phyloP scores from a whole-genome alignment of 1,139 yeast species.

The Nakaseomyces nivariensis region DNA sequence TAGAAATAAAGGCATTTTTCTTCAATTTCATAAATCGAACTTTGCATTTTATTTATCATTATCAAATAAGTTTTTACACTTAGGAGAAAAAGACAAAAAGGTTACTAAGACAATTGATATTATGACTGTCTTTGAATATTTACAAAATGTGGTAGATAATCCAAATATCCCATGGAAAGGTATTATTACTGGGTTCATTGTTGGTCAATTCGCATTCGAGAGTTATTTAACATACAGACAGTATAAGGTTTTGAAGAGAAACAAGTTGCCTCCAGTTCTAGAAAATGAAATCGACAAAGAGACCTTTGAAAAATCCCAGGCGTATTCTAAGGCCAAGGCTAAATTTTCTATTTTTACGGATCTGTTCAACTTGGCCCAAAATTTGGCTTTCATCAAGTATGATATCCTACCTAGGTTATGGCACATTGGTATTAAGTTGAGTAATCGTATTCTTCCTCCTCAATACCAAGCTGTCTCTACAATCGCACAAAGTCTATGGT shows the following conservation, averaged over 20 bases:
- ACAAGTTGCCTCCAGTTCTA: constrained; percentile 51
- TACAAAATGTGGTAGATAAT: constrained; percentile 31
- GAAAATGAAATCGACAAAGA: constrained; percentile 57
- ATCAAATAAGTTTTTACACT: neutral
- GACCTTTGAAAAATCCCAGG: constrained; percentile 69
- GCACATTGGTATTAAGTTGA: constrained; percentile 33
- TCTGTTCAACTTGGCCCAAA: constrained; percentile 44
- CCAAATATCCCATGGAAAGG: constrained; percentile 71
- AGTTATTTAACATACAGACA: constrained; percentile 69
- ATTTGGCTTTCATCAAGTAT: constrained; percentile 46
- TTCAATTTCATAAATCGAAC: no score
- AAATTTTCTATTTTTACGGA: constrained; percentile 54
- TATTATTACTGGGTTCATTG: constrained; percentile 62
- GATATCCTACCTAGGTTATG: constrained; percentile 66
- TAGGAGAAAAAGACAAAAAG: neutral
- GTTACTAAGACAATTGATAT: no score
- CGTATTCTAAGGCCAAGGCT: constrained; percentile 75
- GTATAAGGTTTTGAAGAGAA: constrained; percentile 52
- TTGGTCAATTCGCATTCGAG: constrained; percentile 68
- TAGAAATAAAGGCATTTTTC: no score
- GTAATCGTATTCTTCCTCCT: constrained; percentile 37
- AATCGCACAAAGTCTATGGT: constrained; percentile 60
- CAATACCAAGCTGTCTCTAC: constrained; percentile 35
- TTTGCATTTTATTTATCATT: no score
- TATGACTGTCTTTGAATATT: constrained; percentile 1